These are phyloP conservation scores for Scedosporium minutisporum DNA, from an alignment of 2,329 filamentous ascomycete genomes.

Conservation along the genomic window DNA sequence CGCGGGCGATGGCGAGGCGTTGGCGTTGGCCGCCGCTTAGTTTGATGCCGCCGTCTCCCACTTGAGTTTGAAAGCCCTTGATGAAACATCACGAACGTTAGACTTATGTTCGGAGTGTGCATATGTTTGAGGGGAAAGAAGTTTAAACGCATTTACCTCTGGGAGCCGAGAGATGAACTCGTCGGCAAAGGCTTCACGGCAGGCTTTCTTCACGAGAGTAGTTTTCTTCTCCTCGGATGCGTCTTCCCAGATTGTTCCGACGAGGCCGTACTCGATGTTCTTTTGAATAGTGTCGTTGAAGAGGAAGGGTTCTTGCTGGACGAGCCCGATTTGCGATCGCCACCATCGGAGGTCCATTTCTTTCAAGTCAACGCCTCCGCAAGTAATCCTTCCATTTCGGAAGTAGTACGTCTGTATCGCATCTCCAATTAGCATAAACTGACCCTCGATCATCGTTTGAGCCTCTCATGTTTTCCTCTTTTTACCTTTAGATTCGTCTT, in stretches of 20 bases:
- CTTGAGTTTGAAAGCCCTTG: slow-evolving; percentile 14
- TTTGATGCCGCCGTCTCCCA: slow-evolving; percentile 51
- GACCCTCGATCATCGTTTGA: too few species aligned
- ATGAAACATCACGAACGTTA: not conserved
- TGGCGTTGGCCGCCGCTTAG: slow-evolving; percentile 59
- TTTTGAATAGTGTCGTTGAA: slow-evolving; percentile 54
- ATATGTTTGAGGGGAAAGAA: not conserved
- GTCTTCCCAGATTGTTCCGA: slow-evolving; percentile 26
- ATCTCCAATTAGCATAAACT: not conserved
- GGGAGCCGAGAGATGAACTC: slow-evolving; percentile 42
- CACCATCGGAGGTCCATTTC: slow-evolving; percentile 54
- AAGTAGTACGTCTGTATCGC: not conserved
- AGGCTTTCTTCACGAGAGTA: slow-evolving; percentile 34
- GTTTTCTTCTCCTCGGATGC: slow-evolving; percentile 42
- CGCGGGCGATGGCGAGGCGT: slow-evolving; percentile 48
- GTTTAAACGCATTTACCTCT: slow-evolving; percentile 14
- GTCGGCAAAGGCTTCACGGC: slow-evolving; percentile 38
- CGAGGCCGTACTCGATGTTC: slow-evolving; percentile 37
- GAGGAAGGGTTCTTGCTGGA: slow-evolving; percentile 59
- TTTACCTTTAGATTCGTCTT: not conserved
- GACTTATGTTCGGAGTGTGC: not conserved
- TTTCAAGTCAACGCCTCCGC: slow-evolving; percentile 42
- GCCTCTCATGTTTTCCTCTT: not conserved
- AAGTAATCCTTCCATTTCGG: slow-evolving; percentile 30
- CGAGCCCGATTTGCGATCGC: slow-evolving; percentile 53